Base-by-base conservation (phyloP, 2,329 filamentous ascomycete species). In the Davidsoniella neocaledoniae region DNA sequence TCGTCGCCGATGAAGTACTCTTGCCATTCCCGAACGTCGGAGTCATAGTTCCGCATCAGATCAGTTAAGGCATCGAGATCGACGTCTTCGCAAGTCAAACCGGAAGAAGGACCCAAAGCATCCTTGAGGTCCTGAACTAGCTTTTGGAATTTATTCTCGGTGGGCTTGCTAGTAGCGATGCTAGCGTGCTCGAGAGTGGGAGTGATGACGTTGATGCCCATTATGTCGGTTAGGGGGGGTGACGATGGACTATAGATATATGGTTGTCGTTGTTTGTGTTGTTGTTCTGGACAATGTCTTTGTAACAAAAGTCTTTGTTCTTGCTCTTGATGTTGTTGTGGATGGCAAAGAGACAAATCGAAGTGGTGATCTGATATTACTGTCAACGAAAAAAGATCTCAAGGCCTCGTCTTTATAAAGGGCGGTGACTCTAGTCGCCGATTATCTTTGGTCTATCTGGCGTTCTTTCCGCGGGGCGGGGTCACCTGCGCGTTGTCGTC, bases 41-140 rank as follows among this genome's bases (percentile, higher is more conserved):
- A 86, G 46, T 72, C 62, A 64, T 95, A 94, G 25, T 73, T 66
- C 51, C 76, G 66, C 86, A 95, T 93, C 55, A 90, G 64, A 23
- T 68, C 66, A 51, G 76, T 78, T 48, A 95, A 71, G 57, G 83
- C 72, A 49, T 74, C 68, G 50, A 86, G 77, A 57, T 94, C 77
- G 56, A 94, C 78, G 61, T 91, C 86, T 41, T 80, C 81, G 33
- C 83, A 91, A 54, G 83, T 79, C 57, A 94, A 73, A 2, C 87
- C 87, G 10, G 83, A 91, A 52, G 79, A 84, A 3, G 85, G 82
- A 2, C 86, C 87, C 4, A 95, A 73, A 21, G 77, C 77, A 50
- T 73, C 68, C 59, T 81, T 87, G 57, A 94, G 75, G n/a, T 77
- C 76, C 52, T 74, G 60, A 50, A 93, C 83, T 43, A 94, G 77